A percentile compares a stretch with the other conserved stretches of the same genome.
Evolutionary conservation across 2,329 filamentous ascomycete species (phyloP).

Genomic region (Fragosphaeria purpurea): DNA sequence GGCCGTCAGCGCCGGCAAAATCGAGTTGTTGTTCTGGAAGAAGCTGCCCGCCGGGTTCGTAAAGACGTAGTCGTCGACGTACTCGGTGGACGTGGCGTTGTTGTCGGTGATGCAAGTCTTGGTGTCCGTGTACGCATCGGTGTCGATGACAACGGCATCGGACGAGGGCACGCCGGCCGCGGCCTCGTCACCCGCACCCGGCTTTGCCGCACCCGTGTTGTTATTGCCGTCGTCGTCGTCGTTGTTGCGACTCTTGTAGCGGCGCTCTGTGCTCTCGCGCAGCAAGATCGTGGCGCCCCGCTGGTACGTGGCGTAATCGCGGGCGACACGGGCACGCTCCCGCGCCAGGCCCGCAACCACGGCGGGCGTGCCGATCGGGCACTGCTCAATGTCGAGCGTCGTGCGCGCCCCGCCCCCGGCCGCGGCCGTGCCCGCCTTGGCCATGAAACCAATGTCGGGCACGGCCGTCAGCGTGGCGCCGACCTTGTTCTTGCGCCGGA

Average conservation of each 20-base stretch:
- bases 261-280: constrained; percentile 70
- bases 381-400: constrained; percentile 93
- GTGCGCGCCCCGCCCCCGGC: constrained; percentile 45
- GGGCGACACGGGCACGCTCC: constrained; percentile 66
- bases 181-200: not conserved
- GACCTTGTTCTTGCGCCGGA: constrained; percentile 37
- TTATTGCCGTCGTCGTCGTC: not conserved
- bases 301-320: constrained; percentile 61
- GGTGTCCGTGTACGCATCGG: constrained; percentile 56
- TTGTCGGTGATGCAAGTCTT: constrained; percentile 86
- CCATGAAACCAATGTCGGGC: constrained; percentile 83
- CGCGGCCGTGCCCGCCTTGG: constrained; percentile 39
- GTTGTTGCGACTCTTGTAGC: constrained; percentile 31
- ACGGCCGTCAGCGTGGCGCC: constrained; percentile 43
- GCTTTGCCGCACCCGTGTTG: constrained; percentile 1
- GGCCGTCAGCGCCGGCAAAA: constrained; percentile 73
- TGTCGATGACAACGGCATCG: constrained; percentile 39
- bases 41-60: constrained; percentile 88
- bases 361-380: constrained; percentile 83
- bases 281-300: constrained; percentile 81
- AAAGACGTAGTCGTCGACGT: constrained; percentile 75
- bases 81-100: constrained; percentile 76
- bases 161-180: constrained; percentile 21
- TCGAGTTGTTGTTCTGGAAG: constrained; percentile 99
- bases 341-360: constrained; percentile 68